Evolutionary conservation across 2,329 filamentous ascomycete genomes (phyloP).

Genomic region (Arachnomyces sp.): DNA sequence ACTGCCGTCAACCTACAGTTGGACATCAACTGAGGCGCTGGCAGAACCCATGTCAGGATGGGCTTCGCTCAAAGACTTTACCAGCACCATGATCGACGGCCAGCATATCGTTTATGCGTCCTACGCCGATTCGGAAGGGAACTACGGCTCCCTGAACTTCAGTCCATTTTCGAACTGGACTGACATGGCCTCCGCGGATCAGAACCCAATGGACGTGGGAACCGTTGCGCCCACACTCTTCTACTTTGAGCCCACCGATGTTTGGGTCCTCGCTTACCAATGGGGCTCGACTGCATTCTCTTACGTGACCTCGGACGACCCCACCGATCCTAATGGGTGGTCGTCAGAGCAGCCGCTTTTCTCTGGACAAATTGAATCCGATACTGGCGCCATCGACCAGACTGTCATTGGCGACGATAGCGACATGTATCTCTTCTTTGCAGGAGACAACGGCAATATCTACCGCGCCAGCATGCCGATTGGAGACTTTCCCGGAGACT

Average conservation of each 20-base stretch:
- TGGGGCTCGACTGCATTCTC: slow-evolving; percentile 55
- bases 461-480: slow-evolving; percentile 59
- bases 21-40: slow-evolving; percentile 47
- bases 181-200: slow-evolving; percentile 44
- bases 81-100: slow-evolving; percentile 47
- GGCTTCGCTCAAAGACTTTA: slow-evolving; percentile 59
- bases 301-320: slow-evolving; percentile 53
- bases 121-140: slow-evolving; percentile 35
- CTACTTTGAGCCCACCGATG: slow-evolving; percentile 53
- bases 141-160: slow-evolving; percentile 55
- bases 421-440: slow-evolving; percentile 62
- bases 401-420: slow-evolving; percentile 54
- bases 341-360: slow-evolving; percentile 48
- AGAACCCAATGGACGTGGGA: slow-evolving; percentile 43
- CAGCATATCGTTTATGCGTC: slow-evolving; percentile 56
- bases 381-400: slow-evolving; percentile 55
- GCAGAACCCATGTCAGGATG: slow-evolving; percentile 48
- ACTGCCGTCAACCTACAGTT: slow-evolving; percentile 50
- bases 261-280: slow-evolving; percentile 61
- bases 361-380: slow-evolving; percentile 46
- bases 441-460: slow-evolving; percentile 59
- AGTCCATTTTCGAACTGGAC: slow-evolving; percentile 47
- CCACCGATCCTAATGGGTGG: slow-evolving; percentile 53
- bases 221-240: slow-evolving; percentile 57
- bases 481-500: slow-evolving; percentile 53